These are phyloP conservation scores for Hyphopichia burtonii DNA, from an alignment of 1,139 yeast genomes.

Conservation along the genomic window DNA sequence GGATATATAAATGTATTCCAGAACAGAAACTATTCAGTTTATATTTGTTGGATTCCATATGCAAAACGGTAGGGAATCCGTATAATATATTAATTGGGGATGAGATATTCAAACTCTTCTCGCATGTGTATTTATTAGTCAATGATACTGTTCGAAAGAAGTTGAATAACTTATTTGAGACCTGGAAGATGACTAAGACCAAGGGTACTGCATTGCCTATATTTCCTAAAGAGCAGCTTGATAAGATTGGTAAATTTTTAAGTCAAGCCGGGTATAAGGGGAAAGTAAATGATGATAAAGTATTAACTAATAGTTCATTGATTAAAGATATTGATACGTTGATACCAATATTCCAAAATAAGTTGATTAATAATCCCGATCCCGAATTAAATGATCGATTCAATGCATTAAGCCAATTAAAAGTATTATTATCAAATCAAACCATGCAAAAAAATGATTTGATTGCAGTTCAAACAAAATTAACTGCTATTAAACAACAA, in stretches of 20 bases:
- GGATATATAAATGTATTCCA: constrained; percentile 60
- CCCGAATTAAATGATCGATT: constrained; percentile 33
- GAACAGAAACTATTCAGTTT: constrained; percentile 79
- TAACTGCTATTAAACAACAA: constrained; percentile 36
- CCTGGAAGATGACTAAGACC: constrained; percentile 69
- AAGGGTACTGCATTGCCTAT: constrained; percentile 64
- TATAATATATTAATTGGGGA: constrained; percentile 73
- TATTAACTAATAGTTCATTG: constrained; percentile 27
- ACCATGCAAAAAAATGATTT: constrained; percentile 43
- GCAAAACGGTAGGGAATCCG: constrained; percentile 88
- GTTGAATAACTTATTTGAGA: constrained; percentile 73
- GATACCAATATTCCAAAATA: constrained; percentile 36
- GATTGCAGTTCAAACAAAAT: constrained; percentile 36
- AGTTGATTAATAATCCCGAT: constrained; percentile 30
- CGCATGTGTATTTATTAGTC: constrained; percentile 74
- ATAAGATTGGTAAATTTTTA: constrained; percentile 72
- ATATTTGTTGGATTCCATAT: constrained; percentile 87
- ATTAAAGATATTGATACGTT: constrained; percentile 46
- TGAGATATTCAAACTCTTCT: constrained; percentile 65
- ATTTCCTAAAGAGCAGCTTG: constrained; percentile 70
- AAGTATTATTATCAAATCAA: constrained; percentile 34
- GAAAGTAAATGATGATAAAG: constrained; percentile 4
- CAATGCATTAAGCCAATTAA: constrained; percentile 46
- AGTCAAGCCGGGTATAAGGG: constrained; percentile 34
- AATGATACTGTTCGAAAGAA: constrained; percentile 73